Evolutionary conservation across 2,329 filamentous ascomycete genomes (phyloP), one percentile per base, ranked within the genome.

Genomic region (Chrysosphaeria jannelii): DNA sequence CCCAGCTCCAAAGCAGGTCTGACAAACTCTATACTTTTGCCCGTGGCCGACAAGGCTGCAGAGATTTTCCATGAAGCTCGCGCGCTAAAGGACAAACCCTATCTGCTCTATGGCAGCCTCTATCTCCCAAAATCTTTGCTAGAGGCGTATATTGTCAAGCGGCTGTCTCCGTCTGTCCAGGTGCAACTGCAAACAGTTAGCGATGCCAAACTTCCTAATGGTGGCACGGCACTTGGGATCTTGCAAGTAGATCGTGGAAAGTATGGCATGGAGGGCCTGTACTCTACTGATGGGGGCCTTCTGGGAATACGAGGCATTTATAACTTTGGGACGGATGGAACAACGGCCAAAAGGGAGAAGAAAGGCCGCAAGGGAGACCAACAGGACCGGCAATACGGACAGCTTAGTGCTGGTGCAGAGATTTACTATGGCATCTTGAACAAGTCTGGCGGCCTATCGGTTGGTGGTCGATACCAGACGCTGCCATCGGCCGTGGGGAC

Each of bases 351-450:
- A n/a, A 10, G 17, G 21, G 9, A 12, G n/a, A 12, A 12, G n/a
- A 10, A 16, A 10, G 14, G 10, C 14, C n/a, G 3, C 10, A 12
- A 16, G 8, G 10, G 4, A 7, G 20, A 9, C 7, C 12, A 13
- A 8, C 15, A 14, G 10, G 13, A 13, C 13, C 59, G 55, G 33
- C 61, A 67, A 28, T 70, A 64, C 47, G 79, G 31, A 6, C 65
- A 81, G 11, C 76, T 93, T 40, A 89, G 75, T 36, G 74, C 75
- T 3, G 85, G 85, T 17, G 81, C 67, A 26, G 85, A 97, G 44
- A 53, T 89, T 17, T 97, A 93, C 48, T 97, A 97, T 48, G 85
- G 81, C 12, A 69, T 79, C 1, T 48, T 91, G 28, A 93, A 91
- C 41, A 91, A 91, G 39, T 76, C 78, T 12, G 75, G 81, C 23